Conservation (phyloP, 192 early-diverging fungal genomes). For the Linnemannia schmuckeri region DNA sequence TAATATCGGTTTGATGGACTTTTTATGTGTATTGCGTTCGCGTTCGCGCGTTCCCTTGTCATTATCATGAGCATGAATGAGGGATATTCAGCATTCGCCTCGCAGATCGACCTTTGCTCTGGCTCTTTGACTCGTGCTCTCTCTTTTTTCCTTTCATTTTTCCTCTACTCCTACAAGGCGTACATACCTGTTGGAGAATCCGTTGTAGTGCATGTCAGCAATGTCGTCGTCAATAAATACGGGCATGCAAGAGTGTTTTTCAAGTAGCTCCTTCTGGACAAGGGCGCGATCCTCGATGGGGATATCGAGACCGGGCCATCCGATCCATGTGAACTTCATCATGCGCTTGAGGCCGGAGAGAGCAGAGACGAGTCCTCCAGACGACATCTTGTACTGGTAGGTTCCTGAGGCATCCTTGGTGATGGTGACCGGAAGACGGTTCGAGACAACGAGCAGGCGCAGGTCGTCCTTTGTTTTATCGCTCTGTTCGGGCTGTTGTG, state of each 20-base stretch:
- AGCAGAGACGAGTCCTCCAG: constrained; percentile 96
- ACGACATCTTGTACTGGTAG: constrained; percentile 83
- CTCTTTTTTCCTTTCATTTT: constrained; percentile 3
- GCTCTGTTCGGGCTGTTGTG: background rate
- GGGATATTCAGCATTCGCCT: background rate
- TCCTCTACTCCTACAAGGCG: background rate
- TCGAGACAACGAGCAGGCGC: constrained; percentile 93
- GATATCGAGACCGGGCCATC: constrained; percentile 96
- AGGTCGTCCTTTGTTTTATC: constrained; percentile 36
- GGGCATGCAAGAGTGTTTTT: constrained; percentile 89
- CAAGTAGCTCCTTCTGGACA: constrained; percentile 78
- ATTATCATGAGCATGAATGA: background rate
- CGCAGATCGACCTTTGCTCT: background rate
- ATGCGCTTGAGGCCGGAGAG: constrained; percentile 93
- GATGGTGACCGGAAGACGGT: constrained; percentile 95
- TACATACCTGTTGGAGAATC: constrained; percentile 90
- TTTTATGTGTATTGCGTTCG: no score
- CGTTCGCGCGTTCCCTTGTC: background rate
- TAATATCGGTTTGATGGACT: background rate
- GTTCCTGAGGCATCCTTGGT: constrained; percentile 67
- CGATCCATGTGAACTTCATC: constrained; percentile 99
- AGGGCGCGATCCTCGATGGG: constrained; percentile 79
- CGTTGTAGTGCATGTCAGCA: constrained; percentile 97
- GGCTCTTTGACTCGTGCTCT: background rate
- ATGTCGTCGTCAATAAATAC: constrained; percentile 95